Evolutionary conservation across 2,329 filamentous ascomycete species (phyloP).

Genomic region (Aspergillus felis): DNA sequence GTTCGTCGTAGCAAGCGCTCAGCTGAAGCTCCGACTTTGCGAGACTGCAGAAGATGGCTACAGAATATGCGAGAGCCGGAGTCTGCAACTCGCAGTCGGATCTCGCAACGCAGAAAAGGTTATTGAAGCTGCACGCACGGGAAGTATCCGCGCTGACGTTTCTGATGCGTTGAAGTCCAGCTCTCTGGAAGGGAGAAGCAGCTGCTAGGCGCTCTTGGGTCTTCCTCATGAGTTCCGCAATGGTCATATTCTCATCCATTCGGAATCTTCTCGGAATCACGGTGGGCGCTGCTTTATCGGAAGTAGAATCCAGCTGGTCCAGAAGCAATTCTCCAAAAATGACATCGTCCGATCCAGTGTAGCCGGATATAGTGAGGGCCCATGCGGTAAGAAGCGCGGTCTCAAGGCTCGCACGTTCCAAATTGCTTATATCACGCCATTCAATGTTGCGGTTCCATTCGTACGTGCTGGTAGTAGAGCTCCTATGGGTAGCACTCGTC

Average conservation of each 20-base stretch:
- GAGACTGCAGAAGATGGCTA: slow-evolving; percentile 8
- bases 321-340: slow-evolving; percentile 43
- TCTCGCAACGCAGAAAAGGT: slow-evolving; percentile 31
- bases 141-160: slow-evolving; percentile 45
- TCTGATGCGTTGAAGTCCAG: slow-evolving; percentile 49
- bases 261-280: slow-evolving; percentile 40
- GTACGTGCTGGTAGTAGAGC: slow-evolving; percentile 6
- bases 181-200: slow-evolving; percentile 56
- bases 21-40: slow-evolving; percentile 1
- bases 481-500: slow-evolving; percentile 8
- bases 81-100: slow-evolving; percentile 1
- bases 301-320: slow-evolving; percentile 34
- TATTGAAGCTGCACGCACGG: slow-evolving; percentile 40
- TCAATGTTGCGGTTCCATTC: slow-evolving; percentile 4
- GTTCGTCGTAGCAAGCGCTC: slow-evolving; percentile 6
- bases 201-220: slow-evolving; percentile 54
- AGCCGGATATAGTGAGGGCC: slow-evolving; percentile 36
- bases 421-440: slow-evolving; percentile 12
- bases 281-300: slow-evolving; percentile 36
- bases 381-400: slow-evolving; percentile 40
- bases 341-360: slow-evolving; percentile 38
- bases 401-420: slow-evolving; percentile 9
- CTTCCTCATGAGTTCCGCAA: slow-evolving; percentile 47
- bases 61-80: slow-evolving; percentile 3
- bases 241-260: slow-evolving; percentile 28